phyloP scores from a whole-genome alignment of 2,329 filamentous ascomycete genomes.

The Cercospora canescens region DNA sequence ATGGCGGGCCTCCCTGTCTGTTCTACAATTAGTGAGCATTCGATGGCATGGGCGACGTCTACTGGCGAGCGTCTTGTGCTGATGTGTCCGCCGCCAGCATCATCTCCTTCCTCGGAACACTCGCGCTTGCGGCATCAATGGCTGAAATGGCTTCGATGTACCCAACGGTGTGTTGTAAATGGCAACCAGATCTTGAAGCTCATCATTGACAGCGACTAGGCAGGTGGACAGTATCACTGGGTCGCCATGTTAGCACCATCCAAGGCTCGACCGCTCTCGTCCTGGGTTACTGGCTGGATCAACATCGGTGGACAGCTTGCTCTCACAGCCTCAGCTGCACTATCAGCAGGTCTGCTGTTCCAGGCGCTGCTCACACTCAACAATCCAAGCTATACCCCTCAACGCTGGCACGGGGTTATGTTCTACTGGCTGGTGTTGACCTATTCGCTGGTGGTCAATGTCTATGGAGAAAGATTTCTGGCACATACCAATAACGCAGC shows the following conservation, averaged over 20 bases:
- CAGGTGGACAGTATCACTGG: constrained; percentile 50
- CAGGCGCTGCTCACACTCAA: constrained; percentile 25
- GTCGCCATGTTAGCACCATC: constrained; percentile 42
- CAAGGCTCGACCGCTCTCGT: constrained; percentile 38
- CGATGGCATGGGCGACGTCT: neutral
- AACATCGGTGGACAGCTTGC: constrained; percentile 23
- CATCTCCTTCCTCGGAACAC: constrained; percentile 43
- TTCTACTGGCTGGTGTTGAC: constrained; percentile 23
- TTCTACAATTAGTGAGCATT: constrained; percentile 46
- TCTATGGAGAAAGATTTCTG: constrained; percentile 24
- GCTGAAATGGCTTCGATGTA: constrained; percentile 44
- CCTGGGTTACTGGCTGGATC: constrained; percentile 39
- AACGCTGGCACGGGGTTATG: constrained; percentile 30
- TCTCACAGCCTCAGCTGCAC: constrained; percentile 21
- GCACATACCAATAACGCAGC: constrained; percentile 48
- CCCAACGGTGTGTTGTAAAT: constrained; percentile 32
- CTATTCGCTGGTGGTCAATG: constrained; percentile 24
- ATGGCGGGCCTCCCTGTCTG: constrained; percentile 49
- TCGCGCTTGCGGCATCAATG: constrained; percentile 43
- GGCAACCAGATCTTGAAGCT: neutral
- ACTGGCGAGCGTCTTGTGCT: neutral
- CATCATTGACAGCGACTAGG: neutral
- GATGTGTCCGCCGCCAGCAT: constrained; percentile 33
- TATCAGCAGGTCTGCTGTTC: constrained; percentile 19
- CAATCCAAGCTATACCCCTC: constrained; percentile 17